phyloP scores from a whole-genome alignment of 2,329 filamentous ascomycete genomes.

The Diaporthe velutina region DNA sequence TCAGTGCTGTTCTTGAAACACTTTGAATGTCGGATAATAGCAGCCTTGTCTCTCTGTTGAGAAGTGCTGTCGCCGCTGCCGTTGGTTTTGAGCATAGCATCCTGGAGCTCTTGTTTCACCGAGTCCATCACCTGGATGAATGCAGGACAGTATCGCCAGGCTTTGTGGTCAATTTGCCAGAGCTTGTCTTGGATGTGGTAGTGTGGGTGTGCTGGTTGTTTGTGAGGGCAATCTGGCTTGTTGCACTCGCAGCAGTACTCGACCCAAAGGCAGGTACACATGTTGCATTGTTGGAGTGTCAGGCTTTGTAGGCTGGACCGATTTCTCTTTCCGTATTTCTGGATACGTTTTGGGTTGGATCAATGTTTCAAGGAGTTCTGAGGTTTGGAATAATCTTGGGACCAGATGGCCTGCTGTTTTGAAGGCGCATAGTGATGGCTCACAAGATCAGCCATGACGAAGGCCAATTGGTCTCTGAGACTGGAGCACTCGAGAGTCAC shows the following conservation, averaged over 20 bases:
- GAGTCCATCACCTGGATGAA: not conserved
- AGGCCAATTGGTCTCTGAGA: not conserved
- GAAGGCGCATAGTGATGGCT: not conserved
- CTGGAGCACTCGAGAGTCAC: not conserved
- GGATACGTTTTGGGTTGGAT: no score
- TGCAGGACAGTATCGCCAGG: slow-evolving; percentile 28
- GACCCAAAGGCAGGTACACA: slow-evolving; percentile 34
- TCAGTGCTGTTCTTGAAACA: slow-evolving; percentile 19
- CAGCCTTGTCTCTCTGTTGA: not conserved
- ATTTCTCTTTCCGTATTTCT: not conserved
- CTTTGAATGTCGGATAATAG: not conserved
- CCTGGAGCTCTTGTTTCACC: not conserved
- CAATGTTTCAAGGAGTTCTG: not conserved
- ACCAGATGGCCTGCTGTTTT: not conserved
- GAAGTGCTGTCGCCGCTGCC: not conserved
- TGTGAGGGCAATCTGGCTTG: slow-evolving; percentile 14
- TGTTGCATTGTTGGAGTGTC: slow-evolving; percentile 4
- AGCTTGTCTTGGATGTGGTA: slow-evolving; percentile 4
- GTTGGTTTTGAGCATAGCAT: not conserved
- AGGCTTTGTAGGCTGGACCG: not conserved
- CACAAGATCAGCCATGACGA: no score
- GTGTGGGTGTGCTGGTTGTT: not conserved
- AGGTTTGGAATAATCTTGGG: not conserved
- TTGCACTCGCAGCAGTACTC: slow-evolving; percentile 24
- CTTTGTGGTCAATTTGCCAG: slow-evolving; percentile 22